phyloP scores from a whole-genome alignment of 768 basidiomycete species.

The Steccherinum ochraceum region DNA sequence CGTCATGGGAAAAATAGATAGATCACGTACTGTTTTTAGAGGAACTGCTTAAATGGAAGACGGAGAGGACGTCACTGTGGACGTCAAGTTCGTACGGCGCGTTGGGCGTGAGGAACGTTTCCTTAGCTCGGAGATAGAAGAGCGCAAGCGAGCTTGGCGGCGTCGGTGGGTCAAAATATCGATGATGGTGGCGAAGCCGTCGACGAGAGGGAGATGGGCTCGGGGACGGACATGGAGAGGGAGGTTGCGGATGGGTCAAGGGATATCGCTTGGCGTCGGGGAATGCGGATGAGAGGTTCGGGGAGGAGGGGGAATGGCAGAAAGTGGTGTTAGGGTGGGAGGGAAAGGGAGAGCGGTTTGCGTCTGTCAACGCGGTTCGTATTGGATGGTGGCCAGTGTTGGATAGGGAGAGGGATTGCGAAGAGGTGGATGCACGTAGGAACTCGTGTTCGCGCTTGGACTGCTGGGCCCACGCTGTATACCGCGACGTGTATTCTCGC shows the following conservation, averaged over 20 bases:
- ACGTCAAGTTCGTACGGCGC: conserved; percentile 69
- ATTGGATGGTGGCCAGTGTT: background rate
- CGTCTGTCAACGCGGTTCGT: background rate
- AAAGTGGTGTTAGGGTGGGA: conserved; percentile 1
- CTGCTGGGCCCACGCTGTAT: conserved; percentile 31
- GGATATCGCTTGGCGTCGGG: background rate
- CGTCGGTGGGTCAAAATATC: conserved; percentile 3
- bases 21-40: background rate
- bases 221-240: conserved; percentile 9
- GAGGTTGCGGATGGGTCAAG: conserved; percentile 4
- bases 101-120: conserved; percentile 73
- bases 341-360: conserved; percentile 8
- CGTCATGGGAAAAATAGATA: no score
- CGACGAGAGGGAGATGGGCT: background rate
- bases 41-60: conserved; percentile 25
- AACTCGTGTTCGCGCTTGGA: background rate
- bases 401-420: background rate
- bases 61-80: conserved; percentile 54
- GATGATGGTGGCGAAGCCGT: conserved; percentile 13
- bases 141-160: conserved; percentile 42
- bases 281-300: background rate
- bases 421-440: background rate
- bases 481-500: conserved; percentile 57
- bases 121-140: conserved; percentile 75
- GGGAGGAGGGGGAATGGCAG: conserved; percentile 1